Base-by-base conservation (phyloP, 768 basidiomycete genomes). In the Auriscalpium orientale region DNA sequence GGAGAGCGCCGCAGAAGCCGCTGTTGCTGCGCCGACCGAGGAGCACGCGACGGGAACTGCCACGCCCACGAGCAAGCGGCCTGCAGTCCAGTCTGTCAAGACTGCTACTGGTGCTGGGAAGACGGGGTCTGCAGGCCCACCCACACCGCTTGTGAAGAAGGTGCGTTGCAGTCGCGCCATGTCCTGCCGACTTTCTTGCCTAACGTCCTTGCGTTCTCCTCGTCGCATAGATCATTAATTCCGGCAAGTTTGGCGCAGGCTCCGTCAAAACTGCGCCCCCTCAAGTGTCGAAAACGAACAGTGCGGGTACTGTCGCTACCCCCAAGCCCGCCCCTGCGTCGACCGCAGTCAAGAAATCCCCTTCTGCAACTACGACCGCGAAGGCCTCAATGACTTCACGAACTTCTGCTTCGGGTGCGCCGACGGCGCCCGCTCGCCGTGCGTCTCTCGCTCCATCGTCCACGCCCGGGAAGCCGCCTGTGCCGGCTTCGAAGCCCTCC, bases 141-240 rank as follows among this genome's bases (percentile, higher is more conserved):
- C 79, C 44, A 79, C 82, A 18, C 77, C 81, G 54, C 67, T 76
- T 10, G 84, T 84, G 48, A 91, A 87, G 74, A 89, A 85, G 79
- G 89, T 85, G 59, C 56, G 74, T 71, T 22, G 55, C 52, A 55
- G 46, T 59, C 59, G 59, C 56, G 46, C 56, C 28, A 56, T 55
- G 50, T 60, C 58, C 49, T 63, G 55, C 64, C 36, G 20, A 57
- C 55, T 28, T 28, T 28, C 28, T 28, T 28, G 28, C 28, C 43
- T 49, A 64, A 58, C 66, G 62, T 58, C 64, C 57, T 57, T 44
- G 51, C 51, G 13, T n/a, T 35, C 8, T 48, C 15, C 45, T 44
- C 52, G 49, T 47, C 46, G 15, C 20, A 28, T 54, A 62, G 61
- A 51, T 62, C 15, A 47, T 62, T 43, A 57, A 47, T 53, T 60